Evolutionary conservation across 1,284 basidiomycete species (phyloP).

Genomic region (Tetrapyrgos nigripes): DNA sequence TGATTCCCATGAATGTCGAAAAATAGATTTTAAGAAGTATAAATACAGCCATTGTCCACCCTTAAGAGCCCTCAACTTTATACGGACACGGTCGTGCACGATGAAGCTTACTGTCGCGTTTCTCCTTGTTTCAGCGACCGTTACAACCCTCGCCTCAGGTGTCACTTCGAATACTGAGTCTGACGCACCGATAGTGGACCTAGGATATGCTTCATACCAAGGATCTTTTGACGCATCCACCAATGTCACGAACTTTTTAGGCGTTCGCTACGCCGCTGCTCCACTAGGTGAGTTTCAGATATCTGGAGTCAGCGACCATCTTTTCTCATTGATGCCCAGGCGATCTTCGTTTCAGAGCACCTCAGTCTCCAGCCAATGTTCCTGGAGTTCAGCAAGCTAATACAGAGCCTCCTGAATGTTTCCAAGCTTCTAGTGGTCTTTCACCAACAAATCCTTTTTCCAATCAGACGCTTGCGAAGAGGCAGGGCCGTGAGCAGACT

Average conservation of each 20-base stretch:
- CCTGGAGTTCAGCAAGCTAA: conserved; percentile 15
- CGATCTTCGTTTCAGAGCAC: conserved; percentile 13
- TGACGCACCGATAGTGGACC: conserved; percentile 8
- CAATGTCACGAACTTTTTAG: conserved; percentile 17
- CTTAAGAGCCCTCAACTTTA: no score
- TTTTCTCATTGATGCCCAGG: conserved; percentile 4
- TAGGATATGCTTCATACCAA: conserved; percentile 18
- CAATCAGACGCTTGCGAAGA: not conserved
- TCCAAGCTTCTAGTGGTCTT: not conserved
- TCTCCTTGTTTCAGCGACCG: no score
- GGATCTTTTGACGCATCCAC: conserved; percentile 12
- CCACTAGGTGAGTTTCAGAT: conserved; percentile 15
- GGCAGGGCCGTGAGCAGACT: not conserved
- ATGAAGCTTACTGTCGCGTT: no score
- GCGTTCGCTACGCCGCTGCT: conserved; percentile 21
- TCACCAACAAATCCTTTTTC: conserved; percentile 15
- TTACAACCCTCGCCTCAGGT: no score
- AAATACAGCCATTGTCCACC: no score
- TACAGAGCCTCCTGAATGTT: conserved; percentile 5
- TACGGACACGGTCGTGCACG: no score
- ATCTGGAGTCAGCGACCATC: not conserved
- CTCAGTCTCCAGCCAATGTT: conserved; percentile 12
- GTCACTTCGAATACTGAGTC: not conserved
- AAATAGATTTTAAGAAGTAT: no score
- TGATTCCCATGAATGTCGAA: no score